phyloP scores from a whole-genome alignment of 2,329 filamentous ascomycete genomes.

The Colletotrichum sp. region DNA sequence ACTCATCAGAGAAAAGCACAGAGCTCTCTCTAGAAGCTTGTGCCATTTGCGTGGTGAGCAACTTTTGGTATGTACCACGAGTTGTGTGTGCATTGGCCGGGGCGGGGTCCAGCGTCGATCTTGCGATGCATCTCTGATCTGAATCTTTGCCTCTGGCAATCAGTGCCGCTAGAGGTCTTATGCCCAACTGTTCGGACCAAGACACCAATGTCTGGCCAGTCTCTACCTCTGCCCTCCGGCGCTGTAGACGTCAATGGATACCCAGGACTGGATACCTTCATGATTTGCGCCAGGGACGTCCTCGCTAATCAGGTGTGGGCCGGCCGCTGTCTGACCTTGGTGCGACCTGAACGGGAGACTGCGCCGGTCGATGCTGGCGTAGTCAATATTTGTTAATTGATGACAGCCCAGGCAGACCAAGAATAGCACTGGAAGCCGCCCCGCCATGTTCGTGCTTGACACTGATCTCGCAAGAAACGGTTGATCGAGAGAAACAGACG shows the following conservation, averaged over 20 bases:
- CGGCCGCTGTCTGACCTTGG: constrained; percentile 14
- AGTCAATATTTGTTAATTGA: constrained; percentile 5
- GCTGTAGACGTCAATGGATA: not conserved
- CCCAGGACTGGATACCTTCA: not conserved
- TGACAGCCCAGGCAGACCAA: not conserved
- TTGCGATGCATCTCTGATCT: not conserved
- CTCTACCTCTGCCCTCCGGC: not conserved
- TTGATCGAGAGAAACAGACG: not conserved
- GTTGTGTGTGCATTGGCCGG: not conserved
- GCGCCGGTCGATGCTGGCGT: constrained; percentile 5
- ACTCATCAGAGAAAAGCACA: not conserved
- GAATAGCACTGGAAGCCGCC: constrained; percentile 1
- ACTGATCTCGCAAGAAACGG: not conserved
- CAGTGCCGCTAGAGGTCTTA: not conserved
- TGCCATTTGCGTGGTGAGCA: not conserved
- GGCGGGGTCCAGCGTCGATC: not conserved
- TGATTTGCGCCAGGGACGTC: constrained; percentile 22
- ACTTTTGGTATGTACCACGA: not conserved
- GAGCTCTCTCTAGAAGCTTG: not conserved
- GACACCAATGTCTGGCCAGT: not conserved
- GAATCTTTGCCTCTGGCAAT: not conserved
- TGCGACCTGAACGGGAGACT: constrained; percentile 18
- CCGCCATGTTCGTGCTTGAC: constrained; percentile 1
- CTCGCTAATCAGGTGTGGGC: constrained; percentile 22
- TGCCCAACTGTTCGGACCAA: not conserved